Evolutionary conservation across 2,329 filamentous ascomycete genomes (phyloP), one percentile per base, ranked within the genome.

Genomic region (Clonostachys chloroleuca): DNA sequence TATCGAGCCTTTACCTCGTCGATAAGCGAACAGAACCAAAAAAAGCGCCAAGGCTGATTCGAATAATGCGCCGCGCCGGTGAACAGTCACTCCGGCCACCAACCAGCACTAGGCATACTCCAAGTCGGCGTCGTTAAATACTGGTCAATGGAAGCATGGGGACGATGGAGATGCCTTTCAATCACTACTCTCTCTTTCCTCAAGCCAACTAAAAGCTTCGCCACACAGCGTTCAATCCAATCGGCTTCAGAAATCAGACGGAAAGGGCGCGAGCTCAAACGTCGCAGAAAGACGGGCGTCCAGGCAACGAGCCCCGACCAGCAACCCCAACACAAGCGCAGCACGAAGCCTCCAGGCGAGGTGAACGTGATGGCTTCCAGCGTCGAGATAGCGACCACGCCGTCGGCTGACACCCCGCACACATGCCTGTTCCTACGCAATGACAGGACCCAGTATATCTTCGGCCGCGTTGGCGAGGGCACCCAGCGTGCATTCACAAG

Each of bases 321-420:
- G 12, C 42, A 12, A 30, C 7, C 4, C 42, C 16, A 43, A 20
- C 20, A 13, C 13, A 43, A 17, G n/a, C 43, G 16, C 24, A 37
- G 4, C 17, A 18, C 16, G 18, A 33, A 17, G 30, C 30, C 17
- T 16, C 30, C 30, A 5, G 43, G n/a, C 16, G 40, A 47, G 7
- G 12, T 24, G n/a, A 20, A 20, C 47, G 63, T 54, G 52, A 96
- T 96, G 92, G 77, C 84, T 56, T 86, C 78, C 61, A 82, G 74
- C 57, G 74, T 92, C 48, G 85, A 95, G 64, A 70, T 97, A 57
- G 65, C 92, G 51, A 87, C 85, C 16, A 87, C 87, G 49, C 92
- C 92, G 13, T 94, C 92, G 54, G 86, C 86, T 49, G 94, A 99
- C 67, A 96, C 91, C 17, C 81, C 85, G 1, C 92, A 92, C 46